Base-by-base conservation (phyloP, 768 basidiomycete species). In the Russula olivacea region DNA sequence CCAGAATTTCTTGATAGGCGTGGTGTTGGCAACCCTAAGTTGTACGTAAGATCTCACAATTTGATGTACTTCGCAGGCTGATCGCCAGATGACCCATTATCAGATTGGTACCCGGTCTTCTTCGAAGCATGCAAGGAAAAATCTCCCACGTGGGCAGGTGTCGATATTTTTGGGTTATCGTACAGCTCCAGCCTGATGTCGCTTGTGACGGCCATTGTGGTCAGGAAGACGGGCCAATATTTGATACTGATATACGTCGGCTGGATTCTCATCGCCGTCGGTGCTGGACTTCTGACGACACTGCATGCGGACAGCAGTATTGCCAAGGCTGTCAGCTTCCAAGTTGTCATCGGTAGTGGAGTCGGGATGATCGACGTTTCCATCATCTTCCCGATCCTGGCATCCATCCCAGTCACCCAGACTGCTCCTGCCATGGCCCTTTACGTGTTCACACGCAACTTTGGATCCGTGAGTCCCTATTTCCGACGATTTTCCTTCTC, bases 31-130 rank as follows among this genome's bases (percentile, higher is more conserved):
- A 10, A 66, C 66, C n/a, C 50, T 72, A 19, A 55, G 53, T 43
- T 45, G 62, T 63, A 52, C 32, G 30, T 41, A 4, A 28, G 28
- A 28, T 4, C 28, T 4, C 32, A 10, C 32, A n/a, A 12, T 34
- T 30, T 50, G n/a, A n/a, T n/a, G n/a, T n/a, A n/a, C 43, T 32
- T 32, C 32, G 0, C 32, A 9, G 32, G 30, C 30, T 30, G 30
- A 32, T 9, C 9, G 9, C 32, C 9, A 32, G 9, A 30, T 32
- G 9, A 10, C 34, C 25, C 14, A 23, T 28, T 45, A 49, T 14
- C 70, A 81, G 79, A 74, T 67, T 81, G 70, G 66, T 74, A 74
- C 58, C 73, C 71, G 0, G 70, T 76, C 43, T 78, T 73, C 57
- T 74, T 75, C 49, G 78, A 80, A 64, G 77, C 76, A 0, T 74